Evolutionary conservation across 371 early-diverging fungal species (phyloP).

Genomic region (Apophysomyces elegans): DNA sequence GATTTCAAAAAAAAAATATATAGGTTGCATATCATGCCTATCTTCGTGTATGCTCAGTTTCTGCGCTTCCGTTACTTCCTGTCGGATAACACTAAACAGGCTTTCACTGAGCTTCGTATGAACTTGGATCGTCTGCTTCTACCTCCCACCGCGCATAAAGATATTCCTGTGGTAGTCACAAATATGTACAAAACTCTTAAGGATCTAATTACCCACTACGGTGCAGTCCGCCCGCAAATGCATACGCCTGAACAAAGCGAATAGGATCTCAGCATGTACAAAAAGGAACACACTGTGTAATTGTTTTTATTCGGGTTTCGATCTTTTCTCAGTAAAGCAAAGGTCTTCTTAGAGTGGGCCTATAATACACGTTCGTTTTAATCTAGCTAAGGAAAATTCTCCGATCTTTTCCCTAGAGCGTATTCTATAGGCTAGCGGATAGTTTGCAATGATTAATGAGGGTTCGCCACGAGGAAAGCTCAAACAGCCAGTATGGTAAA

Average conservation of each 20-base stretch:
- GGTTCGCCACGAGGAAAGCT: no score
- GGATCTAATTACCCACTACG: constrained; percentile 59
- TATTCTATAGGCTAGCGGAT: no score
- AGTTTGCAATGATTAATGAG: no score
- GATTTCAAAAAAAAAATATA: neutral
- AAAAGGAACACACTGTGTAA: neutral
- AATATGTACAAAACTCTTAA: constrained; percentile 59
- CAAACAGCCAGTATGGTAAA: no score
- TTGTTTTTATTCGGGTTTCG: neutral
- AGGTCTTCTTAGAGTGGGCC: no score
- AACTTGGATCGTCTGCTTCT: constrained; percentile 56
- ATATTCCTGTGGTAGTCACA: constrained; percentile 61
- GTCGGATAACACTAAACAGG: constrained; percentile 68
- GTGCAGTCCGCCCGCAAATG: constrained; percentile 59
- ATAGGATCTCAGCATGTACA: constrained; percentile 21
- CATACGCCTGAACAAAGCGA: constrained; percentile 30
- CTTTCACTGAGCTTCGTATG: constrained; percentile 60
- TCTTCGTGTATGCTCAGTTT: constrained; percentile 83
- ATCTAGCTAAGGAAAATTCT: no score
- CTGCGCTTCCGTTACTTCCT: constrained; percentile 85
- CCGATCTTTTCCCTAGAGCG: no score
- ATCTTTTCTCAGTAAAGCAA: no score
- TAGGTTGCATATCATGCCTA: constrained; percentile 72
- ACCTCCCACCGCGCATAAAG: constrained; percentile 60
- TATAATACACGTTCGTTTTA: no score